A percentile compares a stretch with the other conserved stretches of the same genome.
phyloP scores from a whole-genome alignment of 306 rosid genomes.

The peach (Prunus persica) region DNA sequence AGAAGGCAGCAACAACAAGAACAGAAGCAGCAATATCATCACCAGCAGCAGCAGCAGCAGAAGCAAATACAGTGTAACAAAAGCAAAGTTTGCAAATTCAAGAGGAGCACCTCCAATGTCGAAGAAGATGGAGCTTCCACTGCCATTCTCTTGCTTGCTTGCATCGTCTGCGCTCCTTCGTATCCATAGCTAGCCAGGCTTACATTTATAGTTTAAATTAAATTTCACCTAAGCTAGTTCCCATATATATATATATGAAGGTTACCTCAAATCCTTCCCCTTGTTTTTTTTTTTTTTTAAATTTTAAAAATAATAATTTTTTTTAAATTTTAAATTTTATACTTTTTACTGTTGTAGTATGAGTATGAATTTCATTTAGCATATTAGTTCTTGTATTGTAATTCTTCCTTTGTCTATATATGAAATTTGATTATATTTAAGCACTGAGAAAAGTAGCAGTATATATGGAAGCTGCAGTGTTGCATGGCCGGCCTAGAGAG shows the following conservation, averaged over 20 bases:
- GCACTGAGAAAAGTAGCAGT: not conserved
- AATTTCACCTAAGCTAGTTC: not conserved
- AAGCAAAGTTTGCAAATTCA: conserved; percentile 71
- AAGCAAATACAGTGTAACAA: conserved; percentile 79
- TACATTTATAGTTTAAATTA: not conserved
- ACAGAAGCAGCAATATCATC: conserved; percentile 15
- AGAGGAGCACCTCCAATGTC: conserved; percentile 73
- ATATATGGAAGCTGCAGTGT: not conserved
- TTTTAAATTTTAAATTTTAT: too few species aligned
- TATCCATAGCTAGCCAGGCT: conserved; percentile 16
- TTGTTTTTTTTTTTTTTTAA: too few species aligned
- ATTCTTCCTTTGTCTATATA: not conserved
- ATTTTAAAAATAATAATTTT: too few species aligned
- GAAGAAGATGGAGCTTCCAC: conserved; percentile 89
- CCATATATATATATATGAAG: too few species aligned
- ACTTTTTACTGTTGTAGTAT: not conserved
- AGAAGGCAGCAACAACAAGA: conserved; percentile 35
- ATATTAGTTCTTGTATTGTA: not conserved
- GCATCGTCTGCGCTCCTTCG: conserved; percentile 79
- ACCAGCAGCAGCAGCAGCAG: conserved; percentile 8
- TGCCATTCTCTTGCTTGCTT: conserved; percentile 94
- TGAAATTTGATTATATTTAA: not conserved
- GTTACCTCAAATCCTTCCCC: too few species aligned
- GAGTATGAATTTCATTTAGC: not conserved
- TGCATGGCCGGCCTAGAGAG: not conserved